Evolutionary conservation across 495 filamentous ascomycete species (phyloP).

Genomic region (Aspergillus heteromorphus): DNA sequence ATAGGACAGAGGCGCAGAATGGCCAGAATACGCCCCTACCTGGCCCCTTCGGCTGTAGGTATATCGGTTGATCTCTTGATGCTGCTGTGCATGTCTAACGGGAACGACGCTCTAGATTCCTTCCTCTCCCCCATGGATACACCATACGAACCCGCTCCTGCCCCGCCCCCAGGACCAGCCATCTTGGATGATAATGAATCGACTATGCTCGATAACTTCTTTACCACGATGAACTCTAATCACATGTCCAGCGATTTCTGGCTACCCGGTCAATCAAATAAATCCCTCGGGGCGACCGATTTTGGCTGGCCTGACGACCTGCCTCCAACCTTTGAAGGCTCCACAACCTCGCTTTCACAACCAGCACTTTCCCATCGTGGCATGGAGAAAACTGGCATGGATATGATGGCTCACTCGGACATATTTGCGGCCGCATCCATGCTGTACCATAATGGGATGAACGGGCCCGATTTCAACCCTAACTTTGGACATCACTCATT

Average conservation of each 20-base stretch:
- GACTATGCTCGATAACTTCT: slow-evolving; percentile 57
- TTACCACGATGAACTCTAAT: slow-evolving; percentile 53
- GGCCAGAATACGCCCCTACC: slow-evolving; percentile 28
- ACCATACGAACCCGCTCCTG: slow-evolving; percentile 51
- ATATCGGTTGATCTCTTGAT: background rate
- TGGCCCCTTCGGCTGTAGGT: slow-evolving; percentile 60
- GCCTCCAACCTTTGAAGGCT: slow-evolving; percentile 56
- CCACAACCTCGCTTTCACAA: slow-evolving; percentile 56
- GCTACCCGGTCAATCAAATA: slow-evolving; percentile 36
- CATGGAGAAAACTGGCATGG: slow-evolving; percentile 20
- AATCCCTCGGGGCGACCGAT: slow-evolving; percentile 37
- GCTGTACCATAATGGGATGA: slow-evolving; percentile 36
- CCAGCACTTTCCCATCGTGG: slow-evolving; percentile 29
- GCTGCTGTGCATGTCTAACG: slow-evolving; percentile 16
- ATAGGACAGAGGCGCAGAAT: slow-evolving; percentile 23
- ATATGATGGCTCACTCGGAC: slow-evolving; percentile 29
- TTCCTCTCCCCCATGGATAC: slow-evolving; percentile 47
- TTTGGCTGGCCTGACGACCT: slow-evolving; percentile 52
- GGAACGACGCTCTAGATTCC: slow-evolving; percentile 28
- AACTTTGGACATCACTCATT: slow-evolving; percentile 29
- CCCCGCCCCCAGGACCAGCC: slow-evolving; percentile 53
- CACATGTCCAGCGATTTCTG: slow-evolving; percentile 49
- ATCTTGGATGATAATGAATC: slow-evolving; percentile 58
- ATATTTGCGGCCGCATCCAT: slow-evolving; percentile 49
- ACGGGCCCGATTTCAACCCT: slow-evolving; percentile 26